These are phyloP conservation scores for Mycena kentingensis DNA, from an alignment of 768 basidiomycete genomes.

Conservation along the genomic window DNA sequence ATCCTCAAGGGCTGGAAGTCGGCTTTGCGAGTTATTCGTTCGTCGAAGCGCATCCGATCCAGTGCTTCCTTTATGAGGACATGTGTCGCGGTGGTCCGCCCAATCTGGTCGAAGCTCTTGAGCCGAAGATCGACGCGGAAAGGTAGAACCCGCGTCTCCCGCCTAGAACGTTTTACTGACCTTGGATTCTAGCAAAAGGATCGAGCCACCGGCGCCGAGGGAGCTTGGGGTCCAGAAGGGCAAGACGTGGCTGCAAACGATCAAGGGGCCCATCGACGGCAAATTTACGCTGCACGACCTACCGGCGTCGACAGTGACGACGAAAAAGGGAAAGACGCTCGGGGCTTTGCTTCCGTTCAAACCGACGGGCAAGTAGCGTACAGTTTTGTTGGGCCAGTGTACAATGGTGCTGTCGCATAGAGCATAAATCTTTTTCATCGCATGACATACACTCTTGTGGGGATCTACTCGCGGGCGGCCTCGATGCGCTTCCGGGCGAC, in stretches of 20 bases:
- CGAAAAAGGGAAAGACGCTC: conserved; percentile 13
- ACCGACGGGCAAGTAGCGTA: background rate
- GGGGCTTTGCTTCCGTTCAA: conserved; percentile 8
- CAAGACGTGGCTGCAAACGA: conserved; percentile 14
- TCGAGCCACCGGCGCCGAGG: conserved; percentile 13
- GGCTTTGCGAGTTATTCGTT: too few relatives aligned
- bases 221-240: conserved; percentile 13
- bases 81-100: too few relatives aligned
- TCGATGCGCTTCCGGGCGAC: conserved; percentile 86
- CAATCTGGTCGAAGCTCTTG: too few relatives aligned
- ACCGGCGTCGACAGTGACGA: conserved; percentile 1
- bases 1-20: background rate
- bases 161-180: too few relatives aligned
- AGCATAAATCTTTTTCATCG: conserved; percentile 26
- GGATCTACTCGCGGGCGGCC: conserved; percentile 64
- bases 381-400: background rate
- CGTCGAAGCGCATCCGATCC: too few relatives aligned
- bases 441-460: conserved; percentile 24
- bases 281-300: conserved; percentile 6
- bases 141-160: too few relatives aligned
- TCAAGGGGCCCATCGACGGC: conserved; percentile 8
- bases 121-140: too few relatives aligned
- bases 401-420: conserved; percentile 10
- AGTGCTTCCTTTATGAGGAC: background rate
- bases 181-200: background rate